A percentile compares a stretch with the other conserved stretches of the same genome.
These are phyloP conservation scores for Letharia lupina DNA, from an alignment of 495 filamentous ascomycete genomes.

Conservation along the genomic window DNA sequence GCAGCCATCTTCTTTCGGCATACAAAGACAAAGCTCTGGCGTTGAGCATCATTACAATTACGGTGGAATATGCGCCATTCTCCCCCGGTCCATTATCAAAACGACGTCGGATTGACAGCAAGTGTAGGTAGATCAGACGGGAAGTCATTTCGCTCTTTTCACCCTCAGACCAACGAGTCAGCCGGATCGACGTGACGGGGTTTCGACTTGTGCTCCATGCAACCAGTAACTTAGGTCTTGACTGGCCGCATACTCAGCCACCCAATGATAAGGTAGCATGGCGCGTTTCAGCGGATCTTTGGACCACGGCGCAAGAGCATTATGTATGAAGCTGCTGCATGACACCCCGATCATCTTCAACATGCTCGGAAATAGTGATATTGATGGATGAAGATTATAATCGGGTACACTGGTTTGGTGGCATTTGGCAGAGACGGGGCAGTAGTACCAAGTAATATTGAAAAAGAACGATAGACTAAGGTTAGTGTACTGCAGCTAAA, in stretches of 20 bases:
- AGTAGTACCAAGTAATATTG: not conserved
- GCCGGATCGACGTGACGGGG: not conserved
- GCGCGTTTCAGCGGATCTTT: not conserved
- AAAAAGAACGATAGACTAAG: not conserved
- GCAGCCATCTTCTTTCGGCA: not conserved
- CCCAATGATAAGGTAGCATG: not conserved
- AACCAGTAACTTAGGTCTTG: not conserved
- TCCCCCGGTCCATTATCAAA: not conserved
- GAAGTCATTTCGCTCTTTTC: not conserved
- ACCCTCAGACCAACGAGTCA: not conserved
- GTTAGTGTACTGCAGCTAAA: not conserved
- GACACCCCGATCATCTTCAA: not conserved
- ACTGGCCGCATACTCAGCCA: not conserved
- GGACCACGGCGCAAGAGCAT: not conserved
- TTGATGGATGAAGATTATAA: too few species aligned
- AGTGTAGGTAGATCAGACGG: slow-evolving; percentile 5
- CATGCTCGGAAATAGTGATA: too few species aligned
- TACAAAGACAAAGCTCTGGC: too few species aligned
- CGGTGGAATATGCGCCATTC: not conserved
- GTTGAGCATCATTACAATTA: too few species aligned
- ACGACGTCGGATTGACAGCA: not conserved
- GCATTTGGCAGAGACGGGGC: too few species aligned
- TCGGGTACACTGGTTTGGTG: too few species aligned
- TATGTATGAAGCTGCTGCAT: not conserved
- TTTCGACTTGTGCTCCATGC: not conserved